Conservation (phyloP, 768 basidiomycete species). For the Cystobasidiopsis lactophilus region DNA sequence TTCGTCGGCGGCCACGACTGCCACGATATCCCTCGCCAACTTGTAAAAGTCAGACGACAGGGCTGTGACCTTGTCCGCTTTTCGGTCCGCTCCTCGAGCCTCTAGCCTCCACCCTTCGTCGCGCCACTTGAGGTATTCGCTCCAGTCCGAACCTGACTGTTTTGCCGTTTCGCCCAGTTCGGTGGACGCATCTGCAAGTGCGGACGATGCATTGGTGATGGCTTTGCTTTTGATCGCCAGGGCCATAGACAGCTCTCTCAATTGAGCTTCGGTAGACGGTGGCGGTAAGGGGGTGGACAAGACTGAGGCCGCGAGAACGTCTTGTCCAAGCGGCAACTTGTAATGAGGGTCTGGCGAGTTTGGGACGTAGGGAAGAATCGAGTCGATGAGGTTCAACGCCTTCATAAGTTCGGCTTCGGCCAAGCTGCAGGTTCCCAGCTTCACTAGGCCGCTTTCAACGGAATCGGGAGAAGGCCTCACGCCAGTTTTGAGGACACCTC, state of each 20-base stretch:
- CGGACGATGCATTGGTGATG: neutral
- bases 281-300: neutral
- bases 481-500: neutral
- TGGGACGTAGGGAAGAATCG: neutral
- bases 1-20: no score
- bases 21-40: neutral
- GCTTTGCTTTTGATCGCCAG: neutral
- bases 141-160: neutral
- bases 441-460: no score
- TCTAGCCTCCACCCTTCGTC: neutral
- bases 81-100: neutral
- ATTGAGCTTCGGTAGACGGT: neutral
- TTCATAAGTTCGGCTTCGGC: neutral
- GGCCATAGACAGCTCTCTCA: neutral
- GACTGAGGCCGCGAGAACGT: neutral
- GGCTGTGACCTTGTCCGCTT: neutral
- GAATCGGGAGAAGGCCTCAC: no score
- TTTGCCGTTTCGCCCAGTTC: neutral
- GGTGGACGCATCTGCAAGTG: neutral
- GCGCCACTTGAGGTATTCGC: neutral
- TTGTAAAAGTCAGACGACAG: no score
- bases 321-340: neutral
- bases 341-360: neutral
- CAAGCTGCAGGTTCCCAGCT: neutral
- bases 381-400: neutral